Percentiles rank a stretch among this genome's conserved stretches.
Evolutionary conservation across 1,284 basidiomycete species (phyloP).

Genomic region (Phlebopus sp.): DNA sequence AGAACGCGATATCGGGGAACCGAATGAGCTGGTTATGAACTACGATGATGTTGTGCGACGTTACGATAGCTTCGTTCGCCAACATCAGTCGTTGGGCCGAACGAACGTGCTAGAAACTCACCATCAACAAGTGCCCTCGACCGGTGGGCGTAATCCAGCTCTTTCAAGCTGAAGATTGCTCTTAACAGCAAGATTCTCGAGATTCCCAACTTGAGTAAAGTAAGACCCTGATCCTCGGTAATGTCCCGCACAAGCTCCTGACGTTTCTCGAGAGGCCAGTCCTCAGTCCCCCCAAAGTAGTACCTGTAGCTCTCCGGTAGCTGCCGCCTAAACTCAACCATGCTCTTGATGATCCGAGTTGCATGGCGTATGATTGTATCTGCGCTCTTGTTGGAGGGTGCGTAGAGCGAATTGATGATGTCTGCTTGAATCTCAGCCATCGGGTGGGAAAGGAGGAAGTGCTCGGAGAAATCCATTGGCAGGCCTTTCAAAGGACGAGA

Average conservation of each 20-base stretch:
- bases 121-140: constrained; percentile 73
- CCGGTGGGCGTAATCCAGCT: constrained; percentile 59
- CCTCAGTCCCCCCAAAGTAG: constrained; percentile 69
- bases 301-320: constrained; percentile 66
- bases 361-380: constrained; percentile 73
- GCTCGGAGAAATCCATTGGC: constrained; percentile 53
- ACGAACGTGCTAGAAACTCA: constrained; percentile 32
- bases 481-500: constrained; percentile 44
- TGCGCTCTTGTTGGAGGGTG: constrained; percentile 61
- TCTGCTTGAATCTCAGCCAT: constrained; percentile 80
- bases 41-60: constrained; percentile 80
- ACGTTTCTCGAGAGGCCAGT: constrained; percentile 65
- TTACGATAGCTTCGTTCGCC: constrained; percentile 60
- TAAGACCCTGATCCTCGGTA: constrained; percentile 74
- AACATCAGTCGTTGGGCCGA: not conserved
- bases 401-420: constrained; percentile 79
- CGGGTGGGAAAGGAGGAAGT: constrained; percentile 67
- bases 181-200: constrained; percentile 72
- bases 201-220: constrained; percentile 76
- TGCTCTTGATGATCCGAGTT: constrained; percentile 69
- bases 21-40: constrained; percentile 76
- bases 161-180: constrained; percentile 71
- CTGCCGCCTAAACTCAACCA: constrained; percentile 61
- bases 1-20: constrained; percentile 80
- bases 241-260: constrained; percentile 67